phyloP scores from a whole-genome alignment of 768 basidiomycete species.

The Lactifluus volemus region DNA sequence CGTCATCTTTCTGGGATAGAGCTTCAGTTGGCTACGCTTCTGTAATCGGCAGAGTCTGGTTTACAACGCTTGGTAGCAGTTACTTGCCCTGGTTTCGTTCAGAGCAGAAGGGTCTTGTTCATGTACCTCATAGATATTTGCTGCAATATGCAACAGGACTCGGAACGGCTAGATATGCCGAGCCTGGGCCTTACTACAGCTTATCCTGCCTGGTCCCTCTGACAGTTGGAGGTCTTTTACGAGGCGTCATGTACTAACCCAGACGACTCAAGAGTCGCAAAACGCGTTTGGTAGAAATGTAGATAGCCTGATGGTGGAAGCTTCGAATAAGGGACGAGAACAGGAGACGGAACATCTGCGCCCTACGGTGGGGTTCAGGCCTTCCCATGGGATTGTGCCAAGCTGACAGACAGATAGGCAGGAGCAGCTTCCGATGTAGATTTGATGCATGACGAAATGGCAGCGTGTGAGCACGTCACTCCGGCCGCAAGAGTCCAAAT shows the following conservation, averaged over 20 bases:
- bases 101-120: neutral
- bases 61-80: neutral
- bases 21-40: neutral
- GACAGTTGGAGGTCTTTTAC: neutral
- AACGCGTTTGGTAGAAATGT: neutral
- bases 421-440: neutral
- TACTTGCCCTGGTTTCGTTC: neutral
- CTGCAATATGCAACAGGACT: neutral
- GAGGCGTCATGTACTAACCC: neutral
- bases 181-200: neutral
- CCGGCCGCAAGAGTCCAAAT: no score
- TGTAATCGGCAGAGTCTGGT: neutral
- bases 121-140: neutral
- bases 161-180: neutral
- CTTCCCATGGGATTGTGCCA: neutral
- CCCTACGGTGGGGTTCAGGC: neutral
- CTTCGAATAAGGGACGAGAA: neutral
- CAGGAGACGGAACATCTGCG: neutral
- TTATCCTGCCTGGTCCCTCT: neutral
- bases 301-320: neutral
- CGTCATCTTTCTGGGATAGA: neutral
- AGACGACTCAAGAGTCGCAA: neutral
- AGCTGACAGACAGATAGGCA: neutral
- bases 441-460: no score
- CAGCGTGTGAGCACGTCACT: no score